Conservation (phyloP, 2,329 filamentous ascomycete genomes). For the Botrytis byssoidea region DNA sequence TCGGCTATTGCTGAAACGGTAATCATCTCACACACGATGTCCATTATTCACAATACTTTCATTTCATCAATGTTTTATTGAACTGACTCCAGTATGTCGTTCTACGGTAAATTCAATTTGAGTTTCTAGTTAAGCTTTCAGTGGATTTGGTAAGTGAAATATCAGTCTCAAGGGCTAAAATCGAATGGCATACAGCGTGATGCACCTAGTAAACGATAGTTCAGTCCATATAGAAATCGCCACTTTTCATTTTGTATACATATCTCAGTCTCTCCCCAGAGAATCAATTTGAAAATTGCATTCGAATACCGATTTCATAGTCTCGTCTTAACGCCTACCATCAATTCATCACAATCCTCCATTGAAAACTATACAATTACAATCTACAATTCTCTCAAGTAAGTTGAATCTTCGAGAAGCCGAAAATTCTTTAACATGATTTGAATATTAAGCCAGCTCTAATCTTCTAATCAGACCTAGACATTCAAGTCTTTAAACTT, state of each 20-base stretch:
- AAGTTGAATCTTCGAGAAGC: not conserved
- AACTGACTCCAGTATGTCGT: fast-evolving
- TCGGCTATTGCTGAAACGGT: not conserved
- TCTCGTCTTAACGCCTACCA: not conserved
- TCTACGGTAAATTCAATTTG: fast-evolving
- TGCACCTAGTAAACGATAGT: not conserved
- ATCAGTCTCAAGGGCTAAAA: not conserved
- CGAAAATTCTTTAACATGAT: not conserved
- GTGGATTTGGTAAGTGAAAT: not conserved
- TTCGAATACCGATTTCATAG: not conserved
- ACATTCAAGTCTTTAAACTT: not conserved
- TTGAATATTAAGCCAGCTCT: not conserved
- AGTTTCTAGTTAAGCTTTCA: not conserved
- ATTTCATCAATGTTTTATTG: not conserved
- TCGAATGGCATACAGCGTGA: not conserved
- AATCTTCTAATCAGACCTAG: not conserved
- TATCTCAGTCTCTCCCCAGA: not conserved
- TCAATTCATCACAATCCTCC: not conserved
- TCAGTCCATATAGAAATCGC: not conserved
- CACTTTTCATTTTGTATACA: not conserved
- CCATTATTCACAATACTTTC: not conserved
- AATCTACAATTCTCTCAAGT: not conserved
- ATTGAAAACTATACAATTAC: not conserved
- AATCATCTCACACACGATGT: not conserved
- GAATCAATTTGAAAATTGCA: too few species aligned